phyloP scores from a whole-genome alignment of 176 grass and related monocot species.

The Otatea glauca region DNA sequence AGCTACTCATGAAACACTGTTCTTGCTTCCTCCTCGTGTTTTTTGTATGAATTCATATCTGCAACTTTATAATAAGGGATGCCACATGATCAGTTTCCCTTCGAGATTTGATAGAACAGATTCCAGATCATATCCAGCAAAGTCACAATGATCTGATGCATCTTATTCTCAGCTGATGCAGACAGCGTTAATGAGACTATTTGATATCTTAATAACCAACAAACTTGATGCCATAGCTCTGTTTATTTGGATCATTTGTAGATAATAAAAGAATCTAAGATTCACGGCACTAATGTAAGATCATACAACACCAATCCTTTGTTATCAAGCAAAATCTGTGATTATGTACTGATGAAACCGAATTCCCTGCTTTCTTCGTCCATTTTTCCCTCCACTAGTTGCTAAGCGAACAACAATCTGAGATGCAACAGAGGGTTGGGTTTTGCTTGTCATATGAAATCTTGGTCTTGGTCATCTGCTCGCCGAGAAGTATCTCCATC shows the following conservation, averaged over 20 bases:
- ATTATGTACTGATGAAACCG: constrained; percentile 47
- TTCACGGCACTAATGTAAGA: constrained; percentile 20
- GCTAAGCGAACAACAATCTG: constrained; percentile 34
- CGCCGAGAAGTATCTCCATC: constrained; percentile 52
- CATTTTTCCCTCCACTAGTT: neutral
- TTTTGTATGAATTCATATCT: neutral
- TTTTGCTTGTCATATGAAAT: constrained; percentile 53
- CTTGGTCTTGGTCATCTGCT: constrained; percentile 53
- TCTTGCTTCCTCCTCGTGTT: neutral
- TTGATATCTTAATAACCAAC: neutral
- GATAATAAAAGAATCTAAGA: constrained; percentile 37
- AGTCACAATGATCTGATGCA: neutral
- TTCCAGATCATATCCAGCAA: neutral
- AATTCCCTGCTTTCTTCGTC: neutral
- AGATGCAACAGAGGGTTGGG: neutral
- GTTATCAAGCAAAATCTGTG: constrained; percentile 33
- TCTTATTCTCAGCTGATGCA: neutral
- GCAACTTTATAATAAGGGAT: neutral
- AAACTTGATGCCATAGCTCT: constrained; percentile 2
- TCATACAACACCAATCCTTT: neutral
- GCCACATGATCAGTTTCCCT: neutral
- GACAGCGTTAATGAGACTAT: neutral
- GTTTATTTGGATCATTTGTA: constrained; percentile 5
- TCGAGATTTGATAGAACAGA: neutral
- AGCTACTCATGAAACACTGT: neutral